These are phyloP conservation scores for Hanseniaspora clermontiae DNA, from an alignment of 805 yeast genomes.

Conservation along the genomic window DNA sequence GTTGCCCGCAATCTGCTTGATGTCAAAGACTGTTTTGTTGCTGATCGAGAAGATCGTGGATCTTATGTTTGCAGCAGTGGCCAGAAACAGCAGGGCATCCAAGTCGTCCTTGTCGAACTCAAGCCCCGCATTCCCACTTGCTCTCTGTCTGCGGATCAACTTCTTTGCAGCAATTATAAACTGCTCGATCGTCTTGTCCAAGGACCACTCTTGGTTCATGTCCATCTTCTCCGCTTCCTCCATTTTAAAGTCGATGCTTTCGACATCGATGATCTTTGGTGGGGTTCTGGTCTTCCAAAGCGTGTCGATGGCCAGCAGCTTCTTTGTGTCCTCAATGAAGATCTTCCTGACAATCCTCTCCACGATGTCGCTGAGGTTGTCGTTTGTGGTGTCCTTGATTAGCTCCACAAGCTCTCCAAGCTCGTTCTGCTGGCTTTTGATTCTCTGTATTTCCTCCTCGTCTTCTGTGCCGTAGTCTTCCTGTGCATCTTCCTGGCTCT, in stretches of 20 bases:
- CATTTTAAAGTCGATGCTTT: conserved; percentile 15
- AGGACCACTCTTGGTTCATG: conserved; percentile 41
- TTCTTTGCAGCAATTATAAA: conserved; percentile 38
- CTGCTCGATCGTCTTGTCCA: conserved; percentile 49
- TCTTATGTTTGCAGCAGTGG: conserved; percentile 70
- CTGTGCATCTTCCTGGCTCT: conserved; percentile 28
- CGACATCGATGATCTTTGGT: conserved; percentile 49
- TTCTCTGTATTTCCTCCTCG: conserved; percentile 49
- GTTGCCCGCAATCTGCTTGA: conserved; percentile 92
- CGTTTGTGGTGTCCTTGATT: conserved; percentile 17
- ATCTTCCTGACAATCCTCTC: conserved; percentile 41
- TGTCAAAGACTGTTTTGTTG: conserved; percentile 64
- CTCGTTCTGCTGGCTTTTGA: conserved; percentile 57
- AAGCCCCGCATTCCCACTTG: conserved; percentile 21
- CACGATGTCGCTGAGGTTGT: conserved; percentile 22
- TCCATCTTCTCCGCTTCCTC: conserved; percentile 19
- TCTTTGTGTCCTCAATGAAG: conserved; percentile 63
- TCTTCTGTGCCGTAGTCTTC: conserved; percentile 48
- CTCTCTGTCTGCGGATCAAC: conserved; percentile 37
- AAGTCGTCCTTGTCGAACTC: conserved; percentile 91
- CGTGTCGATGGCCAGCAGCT: conserved; percentile 55
- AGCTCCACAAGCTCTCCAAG: conserved; percentile 37
- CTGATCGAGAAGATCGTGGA: conserved; percentile 60
- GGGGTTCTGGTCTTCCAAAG: conserved; percentile 62
- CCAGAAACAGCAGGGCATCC: conserved; percentile 79